phyloP scores from a whole-genome alignment of 1,284 basidiomycete species.

The Vanrija humicola region DNA sequence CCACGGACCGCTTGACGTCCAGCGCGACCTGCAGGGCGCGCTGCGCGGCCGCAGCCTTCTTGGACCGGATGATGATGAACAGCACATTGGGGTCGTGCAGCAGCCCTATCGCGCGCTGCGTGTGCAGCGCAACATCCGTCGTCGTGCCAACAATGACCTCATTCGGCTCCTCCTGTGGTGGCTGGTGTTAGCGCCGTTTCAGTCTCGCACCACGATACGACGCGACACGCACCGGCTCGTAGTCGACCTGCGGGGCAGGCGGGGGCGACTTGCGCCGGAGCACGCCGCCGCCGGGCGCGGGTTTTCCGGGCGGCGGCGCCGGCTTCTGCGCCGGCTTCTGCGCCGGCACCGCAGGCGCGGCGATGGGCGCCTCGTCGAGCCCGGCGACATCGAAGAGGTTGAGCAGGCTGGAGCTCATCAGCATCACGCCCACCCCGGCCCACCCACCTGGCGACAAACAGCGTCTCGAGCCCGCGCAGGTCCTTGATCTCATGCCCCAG shows the following conservation, averaged over 20 bases:
- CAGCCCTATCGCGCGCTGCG: slow-evolving; percentile 32
- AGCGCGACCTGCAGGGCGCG: slow-evolving; percentile 41
- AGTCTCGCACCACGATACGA: not conserved
- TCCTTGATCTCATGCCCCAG: slow-evolving; percentile 39
- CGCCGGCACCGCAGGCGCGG: too few relatives aligned
- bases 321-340: too few relatives aligned
- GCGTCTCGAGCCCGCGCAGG: slow-evolving; percentile 41
- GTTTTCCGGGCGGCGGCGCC: too few relatives aligned
- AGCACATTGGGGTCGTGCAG: slow-evolving; percentile 39
- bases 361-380: slow-evolving; percentile 24
- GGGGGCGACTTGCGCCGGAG: not conserved
- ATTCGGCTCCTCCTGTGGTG: slow-evolving; percentile 38
- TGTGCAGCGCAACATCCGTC: slow-evolving; percentile 32
- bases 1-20: slow-evolving; percentile 31
- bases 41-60: slow-evolving; percentile 29
- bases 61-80: slow-evolving; percentile 42
- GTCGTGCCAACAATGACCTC: slow-evolving; percentile 41
- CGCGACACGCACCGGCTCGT: slow-evolving; percentile 24
- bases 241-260: slow-evolving; percentile 22
- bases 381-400: slow-evolving; percentile 7
- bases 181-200: too few relatives aligned
- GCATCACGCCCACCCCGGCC: not conserved
- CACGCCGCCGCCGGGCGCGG: too few relatives aligned
- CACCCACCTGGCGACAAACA: slow-evolving; percentile 35
- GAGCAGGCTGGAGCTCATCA: not conserved